phyloP scores from a whole-genome alignment of 169 alveolate species.

The Prorocentrum cordatum region DNA sequence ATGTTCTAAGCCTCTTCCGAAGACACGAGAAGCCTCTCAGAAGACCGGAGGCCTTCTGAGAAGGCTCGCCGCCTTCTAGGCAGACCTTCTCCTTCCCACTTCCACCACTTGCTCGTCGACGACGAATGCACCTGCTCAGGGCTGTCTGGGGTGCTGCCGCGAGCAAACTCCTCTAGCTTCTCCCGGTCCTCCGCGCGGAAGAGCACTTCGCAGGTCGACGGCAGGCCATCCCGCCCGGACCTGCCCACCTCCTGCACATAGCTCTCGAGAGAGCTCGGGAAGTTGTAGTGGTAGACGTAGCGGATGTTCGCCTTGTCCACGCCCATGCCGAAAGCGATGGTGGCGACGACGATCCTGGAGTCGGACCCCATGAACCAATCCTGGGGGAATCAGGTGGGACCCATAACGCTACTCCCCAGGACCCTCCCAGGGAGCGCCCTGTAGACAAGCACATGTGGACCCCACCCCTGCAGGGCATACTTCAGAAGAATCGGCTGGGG shows the following conservation, averaged over 20 bases:
- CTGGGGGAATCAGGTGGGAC: no score
- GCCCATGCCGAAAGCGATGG: slow-evolving; percentile 99
- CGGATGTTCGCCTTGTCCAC: slow-evolving; percentile 94
- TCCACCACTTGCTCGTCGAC: no score
- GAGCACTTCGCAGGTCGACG: background rate
- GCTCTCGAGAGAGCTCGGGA: slow-evolving; percentile 89
- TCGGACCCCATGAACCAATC: slow-evolving; percentile 87
- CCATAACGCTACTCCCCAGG: no score
- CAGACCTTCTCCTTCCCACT: no score
- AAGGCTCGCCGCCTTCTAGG: no score
- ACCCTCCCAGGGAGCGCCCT: no score
- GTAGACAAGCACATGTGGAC: slow-evolving; percentile 13
- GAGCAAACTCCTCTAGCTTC: no score
- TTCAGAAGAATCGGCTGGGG: background rate
- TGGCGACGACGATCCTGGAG: slow-evolving; percentile 90
- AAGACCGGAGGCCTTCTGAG: no score
- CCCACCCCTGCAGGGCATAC: background rate
- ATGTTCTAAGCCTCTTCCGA: no score
- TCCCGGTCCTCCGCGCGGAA: background rate
- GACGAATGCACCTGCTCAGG: no score
- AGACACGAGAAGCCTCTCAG: no score
- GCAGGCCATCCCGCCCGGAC: slow-evolving; percentile 87
- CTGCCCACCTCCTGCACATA: slow-evolving; percentile 92
- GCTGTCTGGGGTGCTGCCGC: no score
- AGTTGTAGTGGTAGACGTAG: slow-evolving; percentile 90